Conservation (phyloP, 148 eudicot species). For the Camellia sinensis region DNA sequence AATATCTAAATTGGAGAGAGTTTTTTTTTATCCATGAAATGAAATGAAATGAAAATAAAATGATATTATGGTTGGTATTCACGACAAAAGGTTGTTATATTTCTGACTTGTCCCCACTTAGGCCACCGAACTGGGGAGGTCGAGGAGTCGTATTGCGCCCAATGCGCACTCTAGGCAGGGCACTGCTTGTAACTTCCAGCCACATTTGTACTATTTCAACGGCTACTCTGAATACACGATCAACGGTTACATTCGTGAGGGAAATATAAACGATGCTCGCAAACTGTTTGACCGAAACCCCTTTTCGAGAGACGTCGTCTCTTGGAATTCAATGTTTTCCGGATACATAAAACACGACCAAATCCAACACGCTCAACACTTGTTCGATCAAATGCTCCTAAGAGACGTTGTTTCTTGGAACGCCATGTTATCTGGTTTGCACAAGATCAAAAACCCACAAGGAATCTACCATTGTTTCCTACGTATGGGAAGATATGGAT, state of each 20-base stretch:
- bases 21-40: too few relatives aligned
- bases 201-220: slow-evolving; percentile 32
- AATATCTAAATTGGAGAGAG: too few relatives aligned
- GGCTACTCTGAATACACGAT: slow-evolving; percentile 34
- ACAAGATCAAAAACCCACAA: slow-evolving; percentile 22
- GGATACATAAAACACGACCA: slow-evolving; percentile 36
- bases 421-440: slow-evolving; percentile 54
- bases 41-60: too few relatives aligned
- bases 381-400: slow-evolving; percentile 65
- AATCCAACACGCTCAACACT: slow-evolving; percentile 38
- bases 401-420: slow-evolving; percentile 60
- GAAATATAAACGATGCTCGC: slow-evolving; percentile 38
- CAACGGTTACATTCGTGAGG: slow-evolving; percentile 32
- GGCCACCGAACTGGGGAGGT: background rate
- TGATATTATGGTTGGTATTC: too few relatives aligned
- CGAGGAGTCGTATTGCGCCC: background rate
- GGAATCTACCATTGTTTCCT: slow-evolving; percentile 23
- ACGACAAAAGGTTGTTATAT: too few relatives aligned
- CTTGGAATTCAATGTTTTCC: slow-evolving; percentile 63
- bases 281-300: slow-evolving; percentile 48
- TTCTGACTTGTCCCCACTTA: too few relatives aligned
- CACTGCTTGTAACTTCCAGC: slow-evolving; percentile 16
- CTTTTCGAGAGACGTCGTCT: slow-evolving; percentile 33
- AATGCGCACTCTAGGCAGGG: background rate
- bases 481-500: slow-evolving; percentile 34